A percentile compares a stretch with the other conserved stretches of the same genome.
These are phyloP conservation scores for Trichoderma sp. DNA, from an alignment of 2,329 filamentous ascomycete species.

Conservation along the genomic window DNA sequence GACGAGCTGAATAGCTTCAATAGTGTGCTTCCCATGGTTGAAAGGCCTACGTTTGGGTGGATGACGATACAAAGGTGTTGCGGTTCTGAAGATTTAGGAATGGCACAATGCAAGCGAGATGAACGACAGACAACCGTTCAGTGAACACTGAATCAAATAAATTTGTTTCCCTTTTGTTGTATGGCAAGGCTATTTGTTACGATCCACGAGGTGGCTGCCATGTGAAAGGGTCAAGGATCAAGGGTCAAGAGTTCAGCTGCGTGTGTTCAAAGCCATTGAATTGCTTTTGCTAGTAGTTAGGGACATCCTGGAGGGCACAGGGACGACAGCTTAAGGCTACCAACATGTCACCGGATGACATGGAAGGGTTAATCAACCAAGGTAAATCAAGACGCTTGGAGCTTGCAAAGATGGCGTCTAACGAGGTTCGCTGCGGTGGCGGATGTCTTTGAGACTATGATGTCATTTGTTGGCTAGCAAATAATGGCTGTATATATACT, in stretches of 20 bases:
- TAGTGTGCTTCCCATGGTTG: not conserved
- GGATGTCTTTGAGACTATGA: constrained; percentile 30
- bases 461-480: constrained; percentile 30
- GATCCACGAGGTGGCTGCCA: not conserved
- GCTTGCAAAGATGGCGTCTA: not conserved
- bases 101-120: not conserved
- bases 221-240: not conserved
- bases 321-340: not conserved
- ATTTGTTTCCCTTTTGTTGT: not conserved
- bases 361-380: not conserved
- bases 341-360: not conserved
- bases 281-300: not conserved
- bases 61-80: not conserved
- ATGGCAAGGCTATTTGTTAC: not conserved
- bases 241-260: not conserved
- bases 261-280: not conserved
- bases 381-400: not conserved
- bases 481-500: not conserved
- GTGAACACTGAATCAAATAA: not conserved
- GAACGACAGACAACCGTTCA: not conserved
- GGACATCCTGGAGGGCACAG: not conserved
- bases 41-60: not conserved
- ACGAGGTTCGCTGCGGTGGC: not conserved
- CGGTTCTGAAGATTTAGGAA: not conserved
- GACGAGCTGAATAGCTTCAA: not conserved